Evolutionary conservation across 352 stramenopile genomes (phyloP), one percentile per base, ranked within the genome.

Genomic region (Globisporangium alternatum): DNA sequence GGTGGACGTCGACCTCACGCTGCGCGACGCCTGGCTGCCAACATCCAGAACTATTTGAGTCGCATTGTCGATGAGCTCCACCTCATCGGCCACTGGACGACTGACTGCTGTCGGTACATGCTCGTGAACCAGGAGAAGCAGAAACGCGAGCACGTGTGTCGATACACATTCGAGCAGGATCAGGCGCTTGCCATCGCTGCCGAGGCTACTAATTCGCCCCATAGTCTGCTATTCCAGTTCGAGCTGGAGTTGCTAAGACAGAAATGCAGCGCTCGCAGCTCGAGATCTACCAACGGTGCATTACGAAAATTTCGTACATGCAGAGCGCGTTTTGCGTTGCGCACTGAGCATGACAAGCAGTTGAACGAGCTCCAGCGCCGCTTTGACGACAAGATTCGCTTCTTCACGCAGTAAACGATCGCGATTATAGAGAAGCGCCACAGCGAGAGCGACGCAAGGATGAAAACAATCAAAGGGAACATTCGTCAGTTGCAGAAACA

Each of bases 11-110:
- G 73, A 86, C 57, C 62, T 88, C 55, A 65, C 66, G 8, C 56
- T 69, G 22, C 67, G 70, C 12, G 59, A 65, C 8, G 69, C n/a
- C 61, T 88, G 21, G 47, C 65, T 3, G 51, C 66, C 1, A 81
- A 67, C 33, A 70, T 81, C 0, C 77, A 82, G 59, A 57, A 71
- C 17, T 88, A 83, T 52, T 67, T 85, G 43, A 72, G 64, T 65
- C 62, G 74, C 21, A 86, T 88, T n/a, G 73, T 79, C 17, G 71
- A 86, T 44, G 79, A 88, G 39, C 69, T 85, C 5, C 73, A 86
- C 30, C 66, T 80, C 17, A 70, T 88, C 49, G 80, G 77, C 39
- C 65, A 58, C 25, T 88, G 77, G 77, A 73, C 71, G 21, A 57
- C 60, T 0, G 47, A 55, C 6, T 77, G 52, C 65, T 65, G 67